Conservation (phyloP, 2,329 filamentous ascomycete species). For the Tothia fuscella region DNA sequence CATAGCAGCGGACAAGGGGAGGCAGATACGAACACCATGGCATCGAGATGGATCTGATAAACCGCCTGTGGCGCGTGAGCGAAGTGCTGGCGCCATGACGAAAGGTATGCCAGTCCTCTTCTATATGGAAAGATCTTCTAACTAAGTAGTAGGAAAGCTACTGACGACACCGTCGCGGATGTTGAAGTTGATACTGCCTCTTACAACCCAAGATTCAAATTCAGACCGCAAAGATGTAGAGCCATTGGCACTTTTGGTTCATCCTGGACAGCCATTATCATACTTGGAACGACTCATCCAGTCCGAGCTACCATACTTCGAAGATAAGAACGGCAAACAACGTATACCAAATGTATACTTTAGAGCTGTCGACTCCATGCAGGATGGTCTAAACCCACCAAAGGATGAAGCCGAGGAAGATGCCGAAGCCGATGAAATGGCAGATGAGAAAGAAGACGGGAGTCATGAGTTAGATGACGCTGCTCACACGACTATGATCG, state of each 20-base stretch:
- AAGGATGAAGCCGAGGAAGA: conserved; percentile 23
- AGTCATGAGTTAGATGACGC: conserved; percentile 9
- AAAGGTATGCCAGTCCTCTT: conserved; percentile 39
- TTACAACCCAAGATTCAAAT: conserved; percentile 50
- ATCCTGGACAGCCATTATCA: conserved; percentile 81
- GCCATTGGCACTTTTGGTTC: conserved; percentile 71
- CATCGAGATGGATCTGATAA: conserved; percentile 48
- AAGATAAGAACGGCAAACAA: conserved; percentile 49
- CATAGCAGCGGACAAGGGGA: conserved; percentile 37
- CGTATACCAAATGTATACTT: conserved; percentile 67
- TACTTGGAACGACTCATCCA: conserved; percentile 85
- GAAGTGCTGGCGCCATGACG: conserved; percentile 47
- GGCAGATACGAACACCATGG: conserved; percentile 53
- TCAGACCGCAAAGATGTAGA: conserved; percentile 60
- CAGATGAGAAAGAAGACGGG: conserved; percentile 12
- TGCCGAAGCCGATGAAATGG: conserved; percentile 17
- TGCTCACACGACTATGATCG: conserved; percentile 16
- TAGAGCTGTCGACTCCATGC: conserved; percentile 62
- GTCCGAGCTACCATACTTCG: conserved; percentile 64
- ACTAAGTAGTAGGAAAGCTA: conserved; percentile 50
- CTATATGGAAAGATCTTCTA: neutral
- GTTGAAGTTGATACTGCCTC: conserved; percentile 67
- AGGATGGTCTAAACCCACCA: conserved; percentile 35
- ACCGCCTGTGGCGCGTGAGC: conserved; percentile 41
- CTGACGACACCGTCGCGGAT: conserved; percentile 69